Percentiles rank a stretch among this genome's conserved stretches.
Conservation (phyloP, 1,284 basidiomycete genomes). For the Fomitopsis pinicola region DNA sequence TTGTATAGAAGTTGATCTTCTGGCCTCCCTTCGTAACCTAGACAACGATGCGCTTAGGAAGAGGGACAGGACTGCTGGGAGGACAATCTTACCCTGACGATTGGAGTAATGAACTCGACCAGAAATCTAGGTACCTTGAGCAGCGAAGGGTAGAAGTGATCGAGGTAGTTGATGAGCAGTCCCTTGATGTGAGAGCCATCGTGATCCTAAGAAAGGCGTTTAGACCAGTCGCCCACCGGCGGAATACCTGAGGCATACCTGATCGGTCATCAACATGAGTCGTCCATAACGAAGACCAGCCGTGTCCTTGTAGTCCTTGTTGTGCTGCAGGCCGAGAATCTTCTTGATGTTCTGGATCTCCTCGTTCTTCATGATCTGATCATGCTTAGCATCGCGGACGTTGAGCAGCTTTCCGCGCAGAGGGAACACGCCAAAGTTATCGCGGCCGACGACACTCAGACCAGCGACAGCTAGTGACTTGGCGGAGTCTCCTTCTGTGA, state of each 20-base stretch:
- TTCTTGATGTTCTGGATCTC: conserved; percentile 98
- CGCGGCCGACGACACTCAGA: conserved; percentile 91
- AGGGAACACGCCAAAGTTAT: conserved; percentile 97
- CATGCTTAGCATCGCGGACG: conserved; percentile 94
- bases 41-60: background rate
- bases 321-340: conserved; percentile 95
- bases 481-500: conserved; percentile 99
- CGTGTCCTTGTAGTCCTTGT: conserved; percentile 79
- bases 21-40: conserved; percentile 81
- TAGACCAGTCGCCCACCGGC: background rate
- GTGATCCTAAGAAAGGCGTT: conserved; percentile 71
- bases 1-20: conserved; percentile 90
- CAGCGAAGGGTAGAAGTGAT: conserved; percentile 95
- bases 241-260: conserved; percentile 46
- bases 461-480: conserved; percentile 96
- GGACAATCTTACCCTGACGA: conserved; percentile 69
- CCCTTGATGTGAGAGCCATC: conserved; percentile 99
- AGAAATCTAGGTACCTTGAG: conserved; percentile 91
- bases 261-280: conserved; percentile 99
- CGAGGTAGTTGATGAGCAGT: conserved; percentile 96
- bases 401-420: conserved; percentile 96
- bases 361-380: conserved; percentile 97
- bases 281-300: conserved; percentile 87
- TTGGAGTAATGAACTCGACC: conserved; percentile 98
- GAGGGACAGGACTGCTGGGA: background rate